Percentiles rank a stretch among this genome's conserved stretches.
Evolutionary conservation across 176 grass and related monocot species (phyloP).

Genomic region (Oryza glaberrima): DNA sequence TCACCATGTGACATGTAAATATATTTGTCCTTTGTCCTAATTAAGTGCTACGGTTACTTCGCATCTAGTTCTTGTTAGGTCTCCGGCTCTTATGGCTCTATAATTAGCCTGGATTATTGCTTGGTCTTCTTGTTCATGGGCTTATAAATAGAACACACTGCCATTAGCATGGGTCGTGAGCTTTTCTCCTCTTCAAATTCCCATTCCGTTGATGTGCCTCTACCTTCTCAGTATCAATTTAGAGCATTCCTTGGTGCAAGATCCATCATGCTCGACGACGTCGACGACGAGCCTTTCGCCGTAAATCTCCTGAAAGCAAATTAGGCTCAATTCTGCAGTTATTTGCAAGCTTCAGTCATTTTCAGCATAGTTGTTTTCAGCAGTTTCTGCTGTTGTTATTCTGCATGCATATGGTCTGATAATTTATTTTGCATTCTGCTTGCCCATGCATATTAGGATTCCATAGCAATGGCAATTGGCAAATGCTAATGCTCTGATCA

Average conservation of each 20-base stretch:
- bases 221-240: not conserved
- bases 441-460: conserved; percentile 46
- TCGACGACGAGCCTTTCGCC: conserved; percentile 19
- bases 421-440: not conserved
- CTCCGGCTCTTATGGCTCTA: conserved; percentile 52
- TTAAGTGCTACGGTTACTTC: conserved; percentile 45
- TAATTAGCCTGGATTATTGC: conserved; percentile 41
- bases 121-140: conserved; percentile 23
- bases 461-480: conserved; percentile 2
- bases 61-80: conserved; percentile 37
- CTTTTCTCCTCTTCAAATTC: not conserved
- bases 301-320: conserved; percentile 36
- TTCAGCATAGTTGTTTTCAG: not conserved
- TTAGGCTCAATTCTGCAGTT: conserved; percentile 13
- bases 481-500: conserved; percentile 18
- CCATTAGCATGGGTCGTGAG: conserved; percentile 32
- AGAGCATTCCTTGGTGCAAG: not conserved
- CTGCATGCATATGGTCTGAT: conserved; percentile 23
- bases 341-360: not conserved
- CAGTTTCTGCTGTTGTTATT: not conserved
- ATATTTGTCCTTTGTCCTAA: conserved; percentile 40
- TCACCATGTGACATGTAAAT: conserved; percentile 26
- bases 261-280: conserved; percentile 45
- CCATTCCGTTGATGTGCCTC: not conserved
- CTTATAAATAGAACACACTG: conserved; percentile 60